These are phyloP conservation scores for Hypoxylon subgilvum DNA, from an alignment of 495 filamentous ascomycete species.

Conservation along the genomic window DNA sequence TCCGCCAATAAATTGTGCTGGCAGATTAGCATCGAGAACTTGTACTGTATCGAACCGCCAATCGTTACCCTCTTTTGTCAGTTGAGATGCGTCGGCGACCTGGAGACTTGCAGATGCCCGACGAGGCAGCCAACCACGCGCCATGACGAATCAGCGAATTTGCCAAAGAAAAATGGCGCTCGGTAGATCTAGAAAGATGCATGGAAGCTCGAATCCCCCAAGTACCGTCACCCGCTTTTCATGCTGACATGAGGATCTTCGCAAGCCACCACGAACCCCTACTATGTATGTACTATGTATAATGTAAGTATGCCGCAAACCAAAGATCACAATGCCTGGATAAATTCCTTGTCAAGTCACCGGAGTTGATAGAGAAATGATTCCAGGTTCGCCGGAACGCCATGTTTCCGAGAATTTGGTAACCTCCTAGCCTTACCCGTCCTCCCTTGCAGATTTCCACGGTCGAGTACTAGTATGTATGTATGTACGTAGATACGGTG, in stretches of 20 bases:
- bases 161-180: slow-evolving; percentile 15
- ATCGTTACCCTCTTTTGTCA: slow-evolving; percentile 19
- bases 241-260: slow-evolving; percentile 26
- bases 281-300: not conserved
- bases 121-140: slow-evolving; percentile 37
- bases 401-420: slow-evolving; percentile 33
- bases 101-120: slow-evolving; percentile 31
- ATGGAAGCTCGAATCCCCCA: slow-evolving; percentile 25
- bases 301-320: not conserved
- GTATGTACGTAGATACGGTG: not conserved
- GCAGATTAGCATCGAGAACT: slow-evolving; percentile 6
- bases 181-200: slow-evolving; percentile 36
- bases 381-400: slow-evolving; percentile 4
- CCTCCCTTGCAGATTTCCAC: slow-evolving; percentile 10
- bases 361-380: too few species aligned
- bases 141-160: slow-evolving; percentile 14
- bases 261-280: slow-evolving; percentile 19
- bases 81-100: slow-evolving; percentile 28
- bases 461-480: slow-evolving; percentile 8
- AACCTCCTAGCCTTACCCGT: slow-evolving; percentile 31
- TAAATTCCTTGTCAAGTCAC: slow-evolving; percentile 7
- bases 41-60: slow-evolving; percentile 12
- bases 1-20: slow-evolving; percentile 28
- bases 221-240: slow-evolving; percentile 18
- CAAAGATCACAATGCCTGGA: not conserved